Percentiles rank a stretch among this genome's conserved stretches.
Evolutionary conservation across 177 flowering plant genomes (phyloP).

Genomic region (Vitis hybrid): DNA sequence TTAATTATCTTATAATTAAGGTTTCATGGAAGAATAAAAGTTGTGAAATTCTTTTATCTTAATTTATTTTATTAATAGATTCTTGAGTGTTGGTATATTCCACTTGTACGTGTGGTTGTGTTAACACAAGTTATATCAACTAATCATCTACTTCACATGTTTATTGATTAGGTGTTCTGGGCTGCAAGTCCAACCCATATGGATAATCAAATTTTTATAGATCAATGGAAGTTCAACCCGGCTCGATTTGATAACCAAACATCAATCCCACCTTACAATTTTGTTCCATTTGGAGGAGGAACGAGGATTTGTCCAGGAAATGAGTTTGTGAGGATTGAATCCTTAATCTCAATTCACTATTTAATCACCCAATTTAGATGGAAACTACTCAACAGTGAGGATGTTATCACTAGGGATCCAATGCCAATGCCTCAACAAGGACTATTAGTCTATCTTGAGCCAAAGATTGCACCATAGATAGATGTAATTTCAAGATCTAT

Average conservation of each 20-base stretch:
- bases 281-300: conserved; percentile 45
- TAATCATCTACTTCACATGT: not conserved
- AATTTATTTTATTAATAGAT: too few species aligned
- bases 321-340: conserved; percentile 42
- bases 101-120: too few species aligned
- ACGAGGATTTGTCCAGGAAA: conserved; percentile 42
- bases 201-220: conserved; percentile 33
- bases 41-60: too few species aligned
- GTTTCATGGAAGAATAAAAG: too few species aligned
- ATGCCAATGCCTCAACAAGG: conserved; percentile 33
- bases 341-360: conserved; percentile 27
- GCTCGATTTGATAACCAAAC: conserved; percentile 29
- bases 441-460: conserved; percentile 26
- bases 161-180: conserved; percentile 23
- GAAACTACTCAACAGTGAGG: conserved; percentile 25
- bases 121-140: too few species aligned
- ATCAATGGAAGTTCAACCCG: conserved; percentile 41
- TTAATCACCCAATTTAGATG: conserved; percentile 37
- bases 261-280: conserved; percentile 31
- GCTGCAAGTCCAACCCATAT: conserved; percentile 28
- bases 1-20: not conserved
- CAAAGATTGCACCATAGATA: conserved; percentile 1
- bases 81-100: too few species aligned
- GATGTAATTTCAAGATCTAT: too few species aligned
- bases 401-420: conserved; percentile 34